Evolutionary conservation across 2,329 filamentous ascomycete genomes (phyloP), one percentile per base, ranked within the genome.

Genomic region (Aureobasidium sp.): DNA sequence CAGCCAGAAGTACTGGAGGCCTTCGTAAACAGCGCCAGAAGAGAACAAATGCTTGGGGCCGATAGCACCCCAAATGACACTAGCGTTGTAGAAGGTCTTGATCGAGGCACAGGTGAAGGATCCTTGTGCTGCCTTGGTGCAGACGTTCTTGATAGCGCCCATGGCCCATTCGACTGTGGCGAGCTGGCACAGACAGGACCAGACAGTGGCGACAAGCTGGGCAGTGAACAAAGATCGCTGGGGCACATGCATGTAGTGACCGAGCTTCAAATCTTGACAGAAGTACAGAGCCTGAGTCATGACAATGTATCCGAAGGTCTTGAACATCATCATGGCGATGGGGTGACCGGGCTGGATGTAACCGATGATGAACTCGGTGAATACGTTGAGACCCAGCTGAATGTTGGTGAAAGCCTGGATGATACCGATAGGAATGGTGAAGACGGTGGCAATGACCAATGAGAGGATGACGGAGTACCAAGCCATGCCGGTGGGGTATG

Each of bases 81-180:
- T 90, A 58, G 90, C 90, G 74, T 94, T 94, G 80, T 95, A 96
- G 74, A 95, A 90, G 0, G 95, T 91, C 15, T 89, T 84, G 0
- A 52, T 37, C n/a, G 37, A 53, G 12, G 22, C 34, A 17, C 56
- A 60, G 2, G 31, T 60, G 36, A 60, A 60, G 25, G 4, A 4
- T 3, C 41, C 55, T 5, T 5, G 2, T 3, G 41, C 41, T 11
- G 22, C 41, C 2, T 9, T 37, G 0, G 89, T 93, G 76, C 91
- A 96, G 58, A 95, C 85, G 1, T 85, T 85, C 0, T 84, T 84
- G 45, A 96, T 87, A 70, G 90, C 86, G 65, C 76, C 77, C 67
- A 95, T 91, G 87, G 94, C 94, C 90, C 90, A 96, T 75, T 95
- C 95, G 39, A 96, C 82, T 1, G 94, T 89, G 41, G 82, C 83